Evolutionary conservation across 2,329 filamentous ascomycete genomes (phyloP), one percentile per base, ranked within the genome.

Genomic region (Fusarium sp.): DNA sequence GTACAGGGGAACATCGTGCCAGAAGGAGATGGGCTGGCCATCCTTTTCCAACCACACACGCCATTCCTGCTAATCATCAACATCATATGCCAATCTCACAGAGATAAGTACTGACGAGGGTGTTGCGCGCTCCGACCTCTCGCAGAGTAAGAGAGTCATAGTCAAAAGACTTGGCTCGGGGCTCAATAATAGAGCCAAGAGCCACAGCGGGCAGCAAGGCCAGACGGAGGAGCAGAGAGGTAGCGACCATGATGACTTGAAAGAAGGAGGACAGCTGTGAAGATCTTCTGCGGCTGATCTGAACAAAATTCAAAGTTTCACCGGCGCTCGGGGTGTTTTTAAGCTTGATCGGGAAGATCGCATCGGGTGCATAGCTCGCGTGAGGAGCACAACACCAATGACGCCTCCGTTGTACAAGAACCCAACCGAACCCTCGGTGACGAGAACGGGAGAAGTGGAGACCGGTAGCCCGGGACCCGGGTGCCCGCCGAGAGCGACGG

Each of bases 1-100:
- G 60, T 83, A 85, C 8, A 84, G 65, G 1, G 84, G 84, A 34
- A 85, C 77, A 68, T 85, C 84, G 56, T 85, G 84, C 83, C 84
- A 85, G 71, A 81, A 82, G 0, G 84, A 85, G 41, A 85, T 82
- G 5, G 83, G 82, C 16, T 83, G 71, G 9, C 83, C 84, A 35
- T 84, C 76, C 56, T 82, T 81, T 43, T 84, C 82, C 11, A 85
- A 71, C 82, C 83, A 85, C 2, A 85, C 72, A 16, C 84, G 81
- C 83, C 83, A 85, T 57, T 84, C 82, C 82, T 85, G 20, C 2
- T 2, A 0, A 18, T 32, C 16, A 43, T 77, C 4, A 76, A 9
- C 1, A 7, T 50, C 7, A 0, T 20, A 0, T 13, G 16, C 5
- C 0, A 1, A 9, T 2, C 3, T 0, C 2, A 2, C 2, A 13